Base-by-base conservation (phyloP, 371 early-diverging fungal species). In the Mucor lusitanicus region DNA sequence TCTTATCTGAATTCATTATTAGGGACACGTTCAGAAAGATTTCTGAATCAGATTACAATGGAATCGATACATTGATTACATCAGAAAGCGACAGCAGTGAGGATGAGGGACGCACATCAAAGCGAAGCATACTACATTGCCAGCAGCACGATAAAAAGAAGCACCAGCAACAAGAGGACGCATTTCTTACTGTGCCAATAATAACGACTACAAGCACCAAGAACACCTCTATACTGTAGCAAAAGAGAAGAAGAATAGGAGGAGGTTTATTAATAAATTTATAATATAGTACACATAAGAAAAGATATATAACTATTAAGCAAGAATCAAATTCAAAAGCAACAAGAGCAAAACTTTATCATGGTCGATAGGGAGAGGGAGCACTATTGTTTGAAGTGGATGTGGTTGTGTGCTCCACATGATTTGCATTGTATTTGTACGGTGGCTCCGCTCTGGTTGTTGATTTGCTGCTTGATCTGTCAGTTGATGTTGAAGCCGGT, bases 21-120 rank as follows among this genome's bases (percentile, higher is more conserved):
- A 70, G 70, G 70, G 65, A 70, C 12, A 40, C 33, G 12, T 70
- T 70, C 21, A 63, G 39, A 37, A 64, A 55, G 17, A 54, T 68
- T 13, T 68, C 63, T 6, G 39, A 61, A 35, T 37, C 21, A 13
- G 37, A 53, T 39, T 63, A 54, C 19, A 12, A 19, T 6, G 64
- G 64, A 19, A 1, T 55, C 0, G 64, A 64, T 55, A 55, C 56
- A 15, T 42, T 64, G n/a, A 42, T 56, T 17, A 8, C 25, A 28
- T 28, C 61, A 30, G 63, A 54, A 5, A 48, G 21, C 6, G 21
- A 62, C 3, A 25, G 13, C 28, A 60, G 42, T 8, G n/a, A 35
- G 12, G 30, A 44, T 6, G 21, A 33, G 17, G 15, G 21, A 9
- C 35, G 9, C 35, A 48, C 15, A 42, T 42, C 42, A 42, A 50